These are phyloP conservation scores for Fragilaria radians DNA, from an alignment of 108 stramenopile genomes.

Conservation along the genomic window DNA sequence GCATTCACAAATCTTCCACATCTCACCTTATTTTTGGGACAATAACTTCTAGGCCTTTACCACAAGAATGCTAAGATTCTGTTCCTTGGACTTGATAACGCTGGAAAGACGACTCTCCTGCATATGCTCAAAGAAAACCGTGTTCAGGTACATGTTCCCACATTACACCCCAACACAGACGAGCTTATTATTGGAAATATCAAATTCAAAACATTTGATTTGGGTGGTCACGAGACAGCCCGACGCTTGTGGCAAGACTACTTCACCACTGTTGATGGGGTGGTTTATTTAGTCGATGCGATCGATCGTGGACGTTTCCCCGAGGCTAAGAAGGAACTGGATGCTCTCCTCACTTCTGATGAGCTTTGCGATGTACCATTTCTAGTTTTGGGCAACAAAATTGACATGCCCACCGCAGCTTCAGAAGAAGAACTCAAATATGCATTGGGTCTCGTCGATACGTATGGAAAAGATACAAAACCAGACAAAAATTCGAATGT, in stretches of 20 bases:
- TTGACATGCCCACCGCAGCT: conserved; percentile 94
- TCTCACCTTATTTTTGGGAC: background rate
- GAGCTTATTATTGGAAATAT: conserved; percentile 91
- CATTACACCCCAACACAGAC: conserved; percentile 91
- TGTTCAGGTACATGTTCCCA: conserved; percentile 92
- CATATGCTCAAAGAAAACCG: conserved; percentile 96
- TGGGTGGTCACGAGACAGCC: conserved; percentile 95
- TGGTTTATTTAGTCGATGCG: conserved; percentile 95
- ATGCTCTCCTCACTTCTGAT: conserved; percentile 86
- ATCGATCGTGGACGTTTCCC: conserved; percentile 94
- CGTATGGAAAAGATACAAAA: conserved; percentile 96
- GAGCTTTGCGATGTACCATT: conserved; percentile 95
- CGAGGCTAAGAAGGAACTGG: conserved; percentile 98
- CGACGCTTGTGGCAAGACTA: conserved; percentile 91
- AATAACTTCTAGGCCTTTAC: conserved; percentile 90
- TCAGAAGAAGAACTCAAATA: conserved; percentile 96
- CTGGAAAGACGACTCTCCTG: conserved; percentile 93
- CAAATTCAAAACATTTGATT: conserved; percentile 93
- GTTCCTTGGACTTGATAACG: conserved; percentile 96
- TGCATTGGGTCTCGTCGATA: conserved; percentile 93
- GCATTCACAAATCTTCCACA: background rate
- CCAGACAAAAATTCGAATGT: conserved; percentile 75
- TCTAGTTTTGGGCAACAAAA: conserved; percentile 99
- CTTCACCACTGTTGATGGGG: conserved; percentile 97
- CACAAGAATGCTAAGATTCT: conserved; percentile 99